phyloP scores from a whole-genome alignment of 2,329 filamentous ascomycete genomes.

The Neofusicoccum laricinum region DNA sequence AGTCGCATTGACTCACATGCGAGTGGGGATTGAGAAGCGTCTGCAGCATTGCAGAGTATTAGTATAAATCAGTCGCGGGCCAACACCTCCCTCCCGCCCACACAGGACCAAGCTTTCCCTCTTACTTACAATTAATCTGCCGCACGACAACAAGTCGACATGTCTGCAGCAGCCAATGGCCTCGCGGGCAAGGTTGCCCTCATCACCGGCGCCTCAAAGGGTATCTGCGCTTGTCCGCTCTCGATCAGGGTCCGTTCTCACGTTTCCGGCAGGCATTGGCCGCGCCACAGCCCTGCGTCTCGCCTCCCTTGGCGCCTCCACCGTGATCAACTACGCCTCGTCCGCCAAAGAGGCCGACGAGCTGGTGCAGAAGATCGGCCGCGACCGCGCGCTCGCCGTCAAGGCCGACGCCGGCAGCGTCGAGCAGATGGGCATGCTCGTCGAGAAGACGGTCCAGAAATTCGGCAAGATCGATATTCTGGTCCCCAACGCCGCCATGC shows the following conservation, averaged over 20 bases:
- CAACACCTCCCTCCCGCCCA: not conserved
- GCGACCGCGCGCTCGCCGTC: constrained; percentile 59
- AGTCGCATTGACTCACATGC: not conserved
- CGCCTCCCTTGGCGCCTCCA: constrained; percentile 65
- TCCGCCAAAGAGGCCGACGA: constrained; percentile 52
- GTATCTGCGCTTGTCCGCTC: constrained; percentile 43
- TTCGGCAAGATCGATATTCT: constrained; percentile 59
- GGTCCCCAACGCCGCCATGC: constrained; percentile 54
- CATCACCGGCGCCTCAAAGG: constrained; percentile 75
- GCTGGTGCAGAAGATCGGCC: constrained; percentile 56
- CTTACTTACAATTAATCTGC: not conserved
- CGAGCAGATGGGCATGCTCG: not conserved
- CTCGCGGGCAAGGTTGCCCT: constrained; percentile 73
- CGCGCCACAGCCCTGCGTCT: constrained; percentile 65
- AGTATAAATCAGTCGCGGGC: not conserved
- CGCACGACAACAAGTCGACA: not conserved
- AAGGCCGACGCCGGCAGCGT: constrained; percentile 70
- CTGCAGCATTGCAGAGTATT: not conserved
- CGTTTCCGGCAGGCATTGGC: constrained; percentile 63
- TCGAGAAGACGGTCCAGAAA: not conserved
- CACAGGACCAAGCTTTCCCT: not conserved
- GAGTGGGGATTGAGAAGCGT: not conserved
- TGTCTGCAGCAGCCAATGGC: not conserved
- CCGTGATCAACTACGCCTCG: constrained; percentile 70
- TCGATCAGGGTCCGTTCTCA: not conserved